Conservation (phyloP, 768 basidiomycete genomes). For the Serendipita indica region DNA sequence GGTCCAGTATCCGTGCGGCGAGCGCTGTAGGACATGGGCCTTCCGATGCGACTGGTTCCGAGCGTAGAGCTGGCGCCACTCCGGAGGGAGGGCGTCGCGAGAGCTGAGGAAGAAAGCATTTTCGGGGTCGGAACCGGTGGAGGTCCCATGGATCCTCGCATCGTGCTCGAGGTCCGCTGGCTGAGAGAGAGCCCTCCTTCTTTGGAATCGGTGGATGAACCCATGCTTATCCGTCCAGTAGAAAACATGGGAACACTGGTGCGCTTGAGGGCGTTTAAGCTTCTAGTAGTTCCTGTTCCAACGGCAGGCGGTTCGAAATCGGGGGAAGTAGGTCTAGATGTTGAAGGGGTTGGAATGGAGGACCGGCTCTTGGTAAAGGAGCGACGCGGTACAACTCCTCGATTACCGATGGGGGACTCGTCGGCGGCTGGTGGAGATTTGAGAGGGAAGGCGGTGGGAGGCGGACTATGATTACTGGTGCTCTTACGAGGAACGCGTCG, state of each 20-base stretch:
- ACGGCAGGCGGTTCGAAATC: neutral
- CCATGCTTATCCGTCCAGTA: neutral
- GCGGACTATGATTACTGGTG: neutral
- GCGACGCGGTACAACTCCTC: neutral
- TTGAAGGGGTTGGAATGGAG: constrained; percentile 4
- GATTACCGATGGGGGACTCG: neutral
- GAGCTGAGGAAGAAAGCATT: neutral
- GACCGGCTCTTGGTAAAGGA: neutral
- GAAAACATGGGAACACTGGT: constrained; percentile 6
- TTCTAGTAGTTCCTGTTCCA: neutral
- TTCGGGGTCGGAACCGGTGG: neutral
- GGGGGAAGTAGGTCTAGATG: neutral
- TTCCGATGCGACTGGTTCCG: neutral
- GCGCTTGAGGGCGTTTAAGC: neutral
- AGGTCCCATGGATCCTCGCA: neutral
- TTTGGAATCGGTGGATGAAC: neutral
- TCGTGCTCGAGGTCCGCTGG: neutral
- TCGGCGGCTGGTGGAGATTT: neutral
- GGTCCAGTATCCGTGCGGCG: constrained; percentile 1
- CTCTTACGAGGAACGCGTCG: neutral
- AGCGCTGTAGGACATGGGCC: neutral
- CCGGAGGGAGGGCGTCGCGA: neutral
- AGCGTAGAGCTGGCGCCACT: neutral
- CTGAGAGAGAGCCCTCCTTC: neutral
- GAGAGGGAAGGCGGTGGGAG: neutral